Evolutionary conservation across 352 stramenopile genomes (phyloP), one percentile per base, ranked within the genome.

Genomic region (Pythium scleroteichum): DNA sequence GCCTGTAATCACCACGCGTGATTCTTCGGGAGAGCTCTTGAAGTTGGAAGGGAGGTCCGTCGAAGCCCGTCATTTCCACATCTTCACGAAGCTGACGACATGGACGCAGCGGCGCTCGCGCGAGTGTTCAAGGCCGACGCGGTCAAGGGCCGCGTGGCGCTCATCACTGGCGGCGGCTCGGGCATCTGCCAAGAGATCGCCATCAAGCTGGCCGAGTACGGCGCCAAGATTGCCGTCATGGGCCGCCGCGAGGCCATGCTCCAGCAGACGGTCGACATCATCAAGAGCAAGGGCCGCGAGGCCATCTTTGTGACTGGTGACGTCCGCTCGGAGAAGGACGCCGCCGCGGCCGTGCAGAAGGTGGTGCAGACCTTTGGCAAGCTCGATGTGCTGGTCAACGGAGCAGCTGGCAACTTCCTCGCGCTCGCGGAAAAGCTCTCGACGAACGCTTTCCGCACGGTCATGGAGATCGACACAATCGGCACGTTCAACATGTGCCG

Each of bases 401-500:
- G 87, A 32, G 95, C 95, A 0, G 95, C 95, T 0, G 95, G 95
- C 53, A 98, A 98, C 69, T 98, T 98, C 74, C 62, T 98, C 42
- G 75, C 80, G 47, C 63, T 87, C 29, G 90, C 90, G 5, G 84
- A 96, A 45, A 82, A 89, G 53, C 67, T 98, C 32, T 93, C 74
- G 39, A 94, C 90, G 3, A 98, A 98, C 70, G 96, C 88, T 50
- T 98, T 98, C 74, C 89, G 88, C 53, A 99, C 96, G 8, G 95
- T 99, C 5, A 89, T 99, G 78, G 94, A 98, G 59, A 99, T 98
- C 62, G 96, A 99, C 76, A 73, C 93, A 14, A 78, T 98, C 27
- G 96, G 96, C 24, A 97, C 94, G 19, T 99, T 98, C 74, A 98
- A 99, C 72, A 98, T 99, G 92, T 93, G 74, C 49, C 76, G 84